A percentile compares a stretch with the other conserved stretches of the same genome.
Conservation (phyloP, 257 asterid genomes). For the Lycium ferocissimum region DNA sequence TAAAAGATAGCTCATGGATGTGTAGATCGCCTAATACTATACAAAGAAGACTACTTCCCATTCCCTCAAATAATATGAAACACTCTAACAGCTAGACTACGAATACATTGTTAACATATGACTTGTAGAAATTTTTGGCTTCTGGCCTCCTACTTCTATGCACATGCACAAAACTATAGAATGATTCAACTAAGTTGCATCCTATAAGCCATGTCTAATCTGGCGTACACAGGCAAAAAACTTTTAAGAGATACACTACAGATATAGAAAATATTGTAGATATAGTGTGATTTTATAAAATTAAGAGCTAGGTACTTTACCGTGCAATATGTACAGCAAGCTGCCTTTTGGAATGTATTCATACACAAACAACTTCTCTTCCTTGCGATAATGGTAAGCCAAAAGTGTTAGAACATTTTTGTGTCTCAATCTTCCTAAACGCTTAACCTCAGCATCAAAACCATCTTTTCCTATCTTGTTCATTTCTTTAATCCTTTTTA, state of each 20-base stretch:
- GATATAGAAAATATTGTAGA: too few relatives aligned
- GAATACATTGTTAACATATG: background rate
- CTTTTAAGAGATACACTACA: too few relatives aligned
- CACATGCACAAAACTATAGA: background rate
- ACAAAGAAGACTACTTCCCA: background rate
- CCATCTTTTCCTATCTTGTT: constrained; percentile 56
- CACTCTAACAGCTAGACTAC: background rate
- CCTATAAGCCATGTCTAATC: too few relatives aligned
- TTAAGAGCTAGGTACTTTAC: constrained; percentile 41
- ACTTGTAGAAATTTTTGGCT: background rate
- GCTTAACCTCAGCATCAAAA: constrained; percentile 65
- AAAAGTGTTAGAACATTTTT: constrained; percentile 64
- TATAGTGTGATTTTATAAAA: background rate
- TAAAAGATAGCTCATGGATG: background rate
- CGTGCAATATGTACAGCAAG: constrained; percentile 61
- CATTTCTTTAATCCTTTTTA: constrained; percentile 73
- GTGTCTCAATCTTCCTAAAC: constrained; percentile 67
- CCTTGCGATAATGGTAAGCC: constrained; percentile 76
- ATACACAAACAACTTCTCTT: constrained; percentile 77
- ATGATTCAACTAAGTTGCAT: too few relatives aligned
- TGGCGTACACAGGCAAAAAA: too few relatives aligned
- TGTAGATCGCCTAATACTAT: background rate
- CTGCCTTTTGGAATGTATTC: constrained; percentile 71
- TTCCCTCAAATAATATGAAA: background rate
- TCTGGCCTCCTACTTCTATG: background rate